A percentile compares a stretch with the other conserved stretches of the same genome.
Conservation (phyloP, 75 land plant genomes). For the Pinus albicaulis region DNA sequence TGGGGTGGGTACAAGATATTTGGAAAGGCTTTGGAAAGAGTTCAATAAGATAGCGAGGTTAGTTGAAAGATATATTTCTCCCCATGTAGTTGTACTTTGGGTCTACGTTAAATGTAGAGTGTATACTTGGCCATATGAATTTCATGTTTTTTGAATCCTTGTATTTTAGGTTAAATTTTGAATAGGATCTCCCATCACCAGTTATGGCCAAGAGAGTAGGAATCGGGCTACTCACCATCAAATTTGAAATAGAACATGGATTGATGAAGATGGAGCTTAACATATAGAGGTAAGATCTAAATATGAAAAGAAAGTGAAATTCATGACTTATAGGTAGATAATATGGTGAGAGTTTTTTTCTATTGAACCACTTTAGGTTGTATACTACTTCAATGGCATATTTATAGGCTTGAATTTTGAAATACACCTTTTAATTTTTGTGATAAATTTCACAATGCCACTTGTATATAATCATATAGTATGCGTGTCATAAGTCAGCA, state of each 20-base stretch:
- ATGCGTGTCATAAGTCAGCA: too few species aligned
- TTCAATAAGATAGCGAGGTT: constrained; percentile 85
- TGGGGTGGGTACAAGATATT: constrained; percentile 84
- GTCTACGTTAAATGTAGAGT: not conserved
- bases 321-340: not conserved
- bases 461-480: not conserved
- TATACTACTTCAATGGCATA: not conserved
- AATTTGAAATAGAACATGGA: constrained; percentile 65
- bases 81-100: not conserved
- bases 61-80: not conserved
- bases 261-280: constrained; percentile 94
- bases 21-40: constrained; percentile 71
- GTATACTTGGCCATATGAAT: not conserved
- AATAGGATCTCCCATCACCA: constrained; percentile 85
- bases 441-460: not conserved
- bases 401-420: not conserved
- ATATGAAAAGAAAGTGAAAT: not conserved
- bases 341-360: not conserved
- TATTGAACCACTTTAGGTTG: not conserved
- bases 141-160: not conserved
- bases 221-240: constrained; percentile 92
- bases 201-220: constrained; percentile 95
- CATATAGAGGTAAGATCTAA: constrained; percentile 68
- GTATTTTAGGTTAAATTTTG: constrained; percentile 68
- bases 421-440: not conserved